Base-by-base conservation (phyloP, 306 rosid species). In the Vigna radiata region DNA sequence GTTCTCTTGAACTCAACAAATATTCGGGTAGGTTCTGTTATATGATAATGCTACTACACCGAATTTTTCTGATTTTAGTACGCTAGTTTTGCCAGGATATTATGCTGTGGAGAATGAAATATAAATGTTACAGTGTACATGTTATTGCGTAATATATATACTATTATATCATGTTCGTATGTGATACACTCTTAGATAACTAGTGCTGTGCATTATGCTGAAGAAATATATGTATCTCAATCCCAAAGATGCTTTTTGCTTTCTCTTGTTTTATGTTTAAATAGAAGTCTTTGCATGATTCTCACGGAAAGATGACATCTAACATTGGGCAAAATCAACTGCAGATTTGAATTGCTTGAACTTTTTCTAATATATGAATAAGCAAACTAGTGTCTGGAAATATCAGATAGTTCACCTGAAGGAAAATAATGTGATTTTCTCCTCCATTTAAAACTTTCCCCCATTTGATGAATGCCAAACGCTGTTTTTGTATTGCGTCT, bases 271-370 rank as follows among this genome's bases (percentile, higher is more conserved):
- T 52, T 17, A 7, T 52, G 13, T 10, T 50, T 52, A 7, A 52
- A 52, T 17, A 2, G 25, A 52, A 17, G 25, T 52, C 12, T 52
- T 17, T 52, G 58, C 1, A 7, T 52, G 23, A 52, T 52, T 52
- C 58, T 52, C 58, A 52, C 17, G 25, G 12, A 52, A 17, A 52
- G 23, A n/a, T 50, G 17, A 19, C 23, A 17, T 52, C 58, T 52
- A 4, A 52, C 23, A 52, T 17, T 52, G 23, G 17, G 25, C 58
- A 52, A 52, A 52, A 25, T 17, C 58, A 52, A 17, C 25, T 17
- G 23, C 78, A 68, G 72, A 41, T 56, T 41, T 74, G 43, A 73
- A 83, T 60, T 66, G n/a, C 23, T 74, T 9, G 54, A 53, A 79
- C 29, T 59, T 61, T 68, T 37, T 65, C 54, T 61, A 18, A 11